Base-by-base conservation (phyloP, 331 rosid genomes). In the Rosa hybrid region DNA sequence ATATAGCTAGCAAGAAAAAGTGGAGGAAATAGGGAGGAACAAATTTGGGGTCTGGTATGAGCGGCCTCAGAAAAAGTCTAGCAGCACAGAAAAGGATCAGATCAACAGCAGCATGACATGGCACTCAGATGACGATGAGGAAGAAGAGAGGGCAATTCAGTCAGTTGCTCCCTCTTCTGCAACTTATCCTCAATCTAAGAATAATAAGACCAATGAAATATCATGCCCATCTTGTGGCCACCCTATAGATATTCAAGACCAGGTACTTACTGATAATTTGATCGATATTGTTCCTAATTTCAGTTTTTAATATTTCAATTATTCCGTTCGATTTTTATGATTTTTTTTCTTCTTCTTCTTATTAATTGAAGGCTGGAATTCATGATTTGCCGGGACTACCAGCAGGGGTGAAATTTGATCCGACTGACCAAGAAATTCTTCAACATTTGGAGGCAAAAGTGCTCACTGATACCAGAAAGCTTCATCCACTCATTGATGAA, bases 181-280 rank as follows among this genome's bases (percentile, higher is more conserved):
- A 48, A 56, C 54, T 42, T 41, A 5, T 53, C 25, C 81, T 75
- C 44, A 71, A 71, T 12, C 51, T 81, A 65, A 42, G 46, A 21
- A 53, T 44, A 41, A 77, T 63, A 85, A 78, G 74, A 21, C 68
- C 73, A 51, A 77, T 30, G 81, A 89, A 45, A 38, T 69, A 71
- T 83, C 84, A 44, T 94, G 98, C 81, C 98, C 98, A 18, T 92
- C 98, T n/a, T 94, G 98, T 75, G 97, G 94, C 42, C 88, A 91
- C 70, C 87, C 79, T 63, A 78, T 94, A 42, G 76, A 90, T 80
- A 42, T 88, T 13, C 91, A 90, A 80, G 91, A 89, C 75, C 94
- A 91, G 97, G 97, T 90, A 8, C 17, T 25, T 50, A 71, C 17
- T 25, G 21, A n/a, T 14, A 34, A 0, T 51, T 27, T 63, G n/a